Evolutionary conservation across 345 rosid genomes (phyloP).

Genomic region (Laguncularia racemosa): DNA sequence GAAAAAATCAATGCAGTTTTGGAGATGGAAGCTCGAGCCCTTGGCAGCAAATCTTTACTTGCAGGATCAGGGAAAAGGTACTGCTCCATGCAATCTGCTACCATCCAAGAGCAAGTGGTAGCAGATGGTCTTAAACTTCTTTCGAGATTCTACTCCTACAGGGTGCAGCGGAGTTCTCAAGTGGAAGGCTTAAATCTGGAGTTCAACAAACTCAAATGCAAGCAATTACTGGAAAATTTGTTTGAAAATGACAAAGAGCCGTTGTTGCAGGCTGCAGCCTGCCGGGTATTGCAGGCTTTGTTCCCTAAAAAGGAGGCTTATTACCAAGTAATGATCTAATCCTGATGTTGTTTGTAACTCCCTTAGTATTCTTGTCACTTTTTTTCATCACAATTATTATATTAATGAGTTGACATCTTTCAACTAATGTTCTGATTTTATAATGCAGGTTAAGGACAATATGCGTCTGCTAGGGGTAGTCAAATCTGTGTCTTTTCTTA

Average conservation of each 20-base stretch:
- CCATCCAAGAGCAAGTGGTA: constrained; percentile 82
- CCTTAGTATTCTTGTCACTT: neutral
- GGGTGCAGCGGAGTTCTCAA: constrained; percentile 28
- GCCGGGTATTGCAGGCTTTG: constrained; percentile 76
- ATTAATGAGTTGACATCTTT: too few relatives aligned
- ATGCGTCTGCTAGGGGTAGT: constrained; percentile 97
- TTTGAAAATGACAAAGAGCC: constrained; percentile 93
- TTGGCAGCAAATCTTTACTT: constrained; percentile 62
- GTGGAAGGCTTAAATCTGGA: constrained; percentile 43
- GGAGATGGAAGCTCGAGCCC: constrained; percentile 95
- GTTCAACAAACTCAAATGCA: constrained; percentile 64
- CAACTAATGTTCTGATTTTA: constrained; percentile 2
- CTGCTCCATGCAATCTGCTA: constrained; percentile 53
- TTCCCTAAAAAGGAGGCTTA: constrained; percentile 75
- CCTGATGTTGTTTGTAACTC: neutral
- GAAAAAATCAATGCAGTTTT: constrained; percentile 87
- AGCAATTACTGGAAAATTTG: constrained; percentile 63
- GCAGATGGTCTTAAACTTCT: constrained; percentile 91
- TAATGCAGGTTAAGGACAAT: constrained; percentile 68
- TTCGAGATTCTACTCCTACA: constrained; percentile 52
- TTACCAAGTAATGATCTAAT: constrained; percentile 51
- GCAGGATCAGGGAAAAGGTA: constrained; percentile 63
- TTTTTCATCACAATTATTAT: neutral
- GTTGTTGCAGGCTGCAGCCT: constrained; percentile 85
- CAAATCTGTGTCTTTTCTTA: constrained; percentile 64